Base-by-base conservation (phyloP, 345 rosid genomes). In the Eucalyptus erythrocorys region DNA sequence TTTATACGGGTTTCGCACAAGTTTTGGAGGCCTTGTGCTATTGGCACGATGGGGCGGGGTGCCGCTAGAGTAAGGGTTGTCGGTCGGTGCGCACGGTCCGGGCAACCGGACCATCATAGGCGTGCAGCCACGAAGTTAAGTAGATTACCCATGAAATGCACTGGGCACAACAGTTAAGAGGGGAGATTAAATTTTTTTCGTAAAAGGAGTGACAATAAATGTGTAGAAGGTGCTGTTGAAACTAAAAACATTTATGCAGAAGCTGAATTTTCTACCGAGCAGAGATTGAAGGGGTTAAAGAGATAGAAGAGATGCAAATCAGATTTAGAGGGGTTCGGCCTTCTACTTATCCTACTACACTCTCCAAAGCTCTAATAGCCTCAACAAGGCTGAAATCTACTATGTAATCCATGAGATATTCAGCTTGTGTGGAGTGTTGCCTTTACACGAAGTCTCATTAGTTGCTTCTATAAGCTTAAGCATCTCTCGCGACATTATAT, bases 151-250 rank as follows among this genome's bases (percentile, higher is more conserved):
- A 1, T 10, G 81, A 37, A 32, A 19, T 71, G 24, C 21, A 3
- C 1, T 9, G 22, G 81, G 5, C 13, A 1, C 81, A 71, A 37
- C 45, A 37, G 6, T 21, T 10, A 71, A 3, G 45, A 17, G 81
- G 3, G 59, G 27, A 0, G 61, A 55, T 55, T 22, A 8, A 1
- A 2, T 4, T 22, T 22, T 55, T 55, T 55, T 22, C 0, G 59
- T 22, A 55, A 55, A 53, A 19, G 79, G 8, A 7, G 26, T 37
- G 81, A 71, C 81, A 34, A 16, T 34, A 17, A 19, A 42, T 19
- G 26, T 13, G 17, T 61, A 61, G 37, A n/a, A 64, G 37, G 76
- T 59, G 68, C 68, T 3, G 32, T 27, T 27, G 68, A 59, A 15
- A 64, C 40, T n/a, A n/a, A 64, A 61, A 64, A 14, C 37, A 14